Evolutionary conservation across 495 filamentous ascomycete species (phyloP).

Genomic region (Xanthoparmelia taractica): DNA sequence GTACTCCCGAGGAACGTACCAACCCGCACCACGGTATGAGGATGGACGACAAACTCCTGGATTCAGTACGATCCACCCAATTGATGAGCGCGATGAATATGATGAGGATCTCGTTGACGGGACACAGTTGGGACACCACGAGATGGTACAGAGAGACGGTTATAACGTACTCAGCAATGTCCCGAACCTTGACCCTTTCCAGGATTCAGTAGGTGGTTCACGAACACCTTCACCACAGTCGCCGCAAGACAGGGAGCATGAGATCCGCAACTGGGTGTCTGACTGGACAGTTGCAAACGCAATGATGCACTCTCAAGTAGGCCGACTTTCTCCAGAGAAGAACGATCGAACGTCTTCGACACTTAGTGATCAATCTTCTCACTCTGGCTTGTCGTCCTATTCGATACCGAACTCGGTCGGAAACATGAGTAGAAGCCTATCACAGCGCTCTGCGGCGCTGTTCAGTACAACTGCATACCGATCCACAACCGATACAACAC

Average conservation of each 20-base stretch:
- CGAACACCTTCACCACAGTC: slow-evolving; percentile 24
- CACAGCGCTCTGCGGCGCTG: slow-evolving; percentile 29
- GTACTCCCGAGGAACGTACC: slow-evolving; percentile 36
- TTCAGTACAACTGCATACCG: slow-evolving; percentile 22
- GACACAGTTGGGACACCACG: slow-evolving; percentile 23
- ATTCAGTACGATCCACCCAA: slow-evolving; percentile 52
- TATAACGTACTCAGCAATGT: slow-evolving; percentile 19
- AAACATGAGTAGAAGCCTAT: slow-evolving; percentile 32
- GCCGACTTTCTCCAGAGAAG: slow-evolving; percentile 41
- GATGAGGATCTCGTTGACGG: slow-evolving; percentile 32
- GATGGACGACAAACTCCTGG: slow-evolving; percentile 41
- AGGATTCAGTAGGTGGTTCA: slow-evolving; percentile 17
- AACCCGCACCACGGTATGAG: slow-evolving; percentile 37
- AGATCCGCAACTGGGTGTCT: slow-evolving; percentile 53
- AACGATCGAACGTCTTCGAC: slow-evolving; percentile 51
- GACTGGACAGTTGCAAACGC: slow-evolving; percentile 49
- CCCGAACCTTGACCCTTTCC: slow-evolving; percentile 22
- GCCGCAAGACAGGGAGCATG: slow-evolving; percentile 35
- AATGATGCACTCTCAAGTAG: slow-evolving; percentile 32
- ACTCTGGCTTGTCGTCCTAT: slow-evolving; percentile 30
- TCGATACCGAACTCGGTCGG: slow-evolving; percentile 26
- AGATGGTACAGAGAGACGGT: slow-evolving; percentile 20
- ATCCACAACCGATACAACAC: slow-evolving; percentile 20
- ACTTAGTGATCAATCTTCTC: slow-evolving; percentile 43
- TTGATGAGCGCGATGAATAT: slow-evolving; percentile 65